Base-by-base conservation (phyloP, 225 moss, liverwort and hornwort species). In the Ulota crispa region DNA sequence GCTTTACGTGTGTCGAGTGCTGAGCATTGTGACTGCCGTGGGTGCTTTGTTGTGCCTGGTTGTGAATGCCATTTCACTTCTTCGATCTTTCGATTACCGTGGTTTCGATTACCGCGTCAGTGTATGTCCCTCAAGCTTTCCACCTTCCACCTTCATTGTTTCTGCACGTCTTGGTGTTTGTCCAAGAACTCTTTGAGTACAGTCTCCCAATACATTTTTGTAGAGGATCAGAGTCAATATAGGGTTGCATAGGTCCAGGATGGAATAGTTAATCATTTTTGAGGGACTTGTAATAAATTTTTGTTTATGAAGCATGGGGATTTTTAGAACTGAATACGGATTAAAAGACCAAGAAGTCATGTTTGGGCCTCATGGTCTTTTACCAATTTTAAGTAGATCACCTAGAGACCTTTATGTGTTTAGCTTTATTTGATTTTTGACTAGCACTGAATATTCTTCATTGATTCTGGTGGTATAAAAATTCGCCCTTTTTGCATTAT, bases 11-110 rank as follows among this genome's bases (percentile, higher is more conserved):
- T 92, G 80, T 64, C 67, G 86, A 41, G 78, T 88, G 66, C 84
- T 92, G 13, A 92, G 92, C 39, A 16, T 83, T 43, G 76, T 88
- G 24, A 94, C 98, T 3, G 89, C 84, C 26, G 41, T 90, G 1
- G 83, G 92, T 5, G 85, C 94, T 41, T 53, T 98, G 64, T 7
- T 90, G 75, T 98, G 98, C 81, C 69, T 92, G 80, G 65, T 95
- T 15, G 95, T 95, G 34, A 98, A 98, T 64, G 75, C 88, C 81
- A 91, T 94, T 13, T 98, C 98, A n/a, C 90, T 95, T 39, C 27
- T 95, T 26, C 92, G 95, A 24, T 91, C 98, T 24, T 88, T 94
- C 80, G 92, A 93, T 72, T 94, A 89, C 73, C 90, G 90, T 6
- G 90, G 90, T 50, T 93, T 87, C 89, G 92, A 93, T 78, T 94